Conservation (phyloP, 1,284 basidiomycete genomes). For the Malassezia obtusa region DNA sequence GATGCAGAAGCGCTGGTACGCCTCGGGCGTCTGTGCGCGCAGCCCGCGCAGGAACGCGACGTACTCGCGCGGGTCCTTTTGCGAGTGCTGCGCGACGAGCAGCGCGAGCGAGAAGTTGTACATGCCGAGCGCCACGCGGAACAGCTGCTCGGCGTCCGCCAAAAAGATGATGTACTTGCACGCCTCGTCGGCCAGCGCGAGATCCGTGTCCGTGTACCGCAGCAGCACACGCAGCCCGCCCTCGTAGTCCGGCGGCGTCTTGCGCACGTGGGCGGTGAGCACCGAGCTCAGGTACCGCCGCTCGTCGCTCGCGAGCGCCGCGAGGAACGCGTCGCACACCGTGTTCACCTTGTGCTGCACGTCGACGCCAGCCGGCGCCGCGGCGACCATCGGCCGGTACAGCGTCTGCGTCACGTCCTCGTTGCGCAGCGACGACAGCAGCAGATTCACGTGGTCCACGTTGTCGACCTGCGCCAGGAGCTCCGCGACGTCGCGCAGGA, state of each 20-base stretch:
- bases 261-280: constrained; percentile 83
- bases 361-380: constrained; percentile 6
- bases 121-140: constrained; percentile 92
- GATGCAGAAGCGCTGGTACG: constrained; percentile 80
- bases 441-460: constrained; percentile 84
- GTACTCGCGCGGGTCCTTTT: constrained; percentile 95
- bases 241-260: constrained; percentile 82
- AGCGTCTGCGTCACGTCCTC: constrained; percentile 49
- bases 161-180: constrained; percentile 98
- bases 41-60: constrained; percentile 89
- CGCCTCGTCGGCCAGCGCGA: constrained; percentile 78
- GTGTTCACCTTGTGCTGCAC: constrained; percentile 55
- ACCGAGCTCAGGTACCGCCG: constrained; percentile 79
- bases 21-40: constrained; percentile 61
- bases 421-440: constrained; percentile 63
- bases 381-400: constrained; percentile 37
- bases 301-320: constrained; percentile 57
- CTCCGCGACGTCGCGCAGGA: constrained; percentile 53
- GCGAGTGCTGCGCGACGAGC: constrained; percentile 91
- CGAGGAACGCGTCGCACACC: constrained; percentile 70
- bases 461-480: constrained; percentile 80
- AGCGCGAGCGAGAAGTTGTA: constrained; percentile 93
- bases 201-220: constrained; percentile 62
- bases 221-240: constrained; percentile 69
- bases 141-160: constrained; percentile 81